Evolutionary conservation across 768 basidiomycete species (phyloP).

Genomic region (Amyloporia xantha): DNA sequence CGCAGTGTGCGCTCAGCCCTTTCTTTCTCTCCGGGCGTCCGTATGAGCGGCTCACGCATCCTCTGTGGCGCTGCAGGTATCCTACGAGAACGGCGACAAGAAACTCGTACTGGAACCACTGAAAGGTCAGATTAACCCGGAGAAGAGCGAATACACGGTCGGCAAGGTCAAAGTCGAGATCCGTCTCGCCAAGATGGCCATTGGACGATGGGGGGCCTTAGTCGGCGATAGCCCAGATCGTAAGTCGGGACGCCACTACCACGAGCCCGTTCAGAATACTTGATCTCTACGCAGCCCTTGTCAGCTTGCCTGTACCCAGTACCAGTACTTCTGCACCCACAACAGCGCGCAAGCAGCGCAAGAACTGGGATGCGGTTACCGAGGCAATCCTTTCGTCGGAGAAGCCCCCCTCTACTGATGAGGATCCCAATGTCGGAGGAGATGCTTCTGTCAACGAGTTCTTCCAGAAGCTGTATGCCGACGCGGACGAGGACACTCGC

Average conservation of each 20-base stretch:
- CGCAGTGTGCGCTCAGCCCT: conserved; percentile 41
- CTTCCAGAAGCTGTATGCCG: conserved; percentile 87
- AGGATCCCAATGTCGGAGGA: conserved; percentile 88
- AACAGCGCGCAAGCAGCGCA: conserved; percentile 38
- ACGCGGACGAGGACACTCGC: conserved; percentile 87
- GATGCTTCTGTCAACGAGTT: conserved; percentile 81
- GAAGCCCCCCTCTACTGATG: conserved; percentile 59
- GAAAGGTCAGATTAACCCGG: conserved; percentile 71
- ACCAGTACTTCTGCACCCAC: conserved; percentile 29
- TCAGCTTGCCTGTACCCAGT: conserved; percentile 23
- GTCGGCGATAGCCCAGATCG: conserved; percentile 73
- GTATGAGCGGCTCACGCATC: neutral
- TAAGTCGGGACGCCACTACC: conserved; percentile 36
- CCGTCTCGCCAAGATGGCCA: conserved; percentile 58
- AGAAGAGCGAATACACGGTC: conserved; percentile 55
- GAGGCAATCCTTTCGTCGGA: conserved; percentile 58
- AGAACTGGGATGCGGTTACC: conserved; percentile 91
- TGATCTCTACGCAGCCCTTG: neutral
- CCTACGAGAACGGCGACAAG: conserved; percentile 66
- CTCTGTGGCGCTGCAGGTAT: conserved; percentile 32
- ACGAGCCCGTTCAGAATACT: conserved; percentile 15
- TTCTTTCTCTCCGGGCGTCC: neutral
- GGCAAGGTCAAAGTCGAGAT: conserved; percentile 89
- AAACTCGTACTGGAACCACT: conserved; percentile 71
- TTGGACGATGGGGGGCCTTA: conserved; percentile 69